phyloP scores from a whole-genome alignment of 495 filamentous ascomycete genomes.

The Hypomontagnella submonticulosa region DNA sequence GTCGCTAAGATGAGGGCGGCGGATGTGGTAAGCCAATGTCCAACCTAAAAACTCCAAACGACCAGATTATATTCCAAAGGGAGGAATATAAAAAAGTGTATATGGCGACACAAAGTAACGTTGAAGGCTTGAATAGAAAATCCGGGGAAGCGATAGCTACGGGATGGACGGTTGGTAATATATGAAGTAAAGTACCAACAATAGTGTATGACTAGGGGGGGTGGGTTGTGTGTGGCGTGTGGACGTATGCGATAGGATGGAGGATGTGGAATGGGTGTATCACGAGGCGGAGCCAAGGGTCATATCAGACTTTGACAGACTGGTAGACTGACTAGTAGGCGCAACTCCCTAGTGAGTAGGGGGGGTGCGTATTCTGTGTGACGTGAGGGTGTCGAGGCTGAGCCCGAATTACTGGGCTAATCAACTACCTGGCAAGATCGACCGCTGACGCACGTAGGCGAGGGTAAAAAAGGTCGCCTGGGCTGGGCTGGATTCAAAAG shows the following conservation, averaged over 20 bases:
- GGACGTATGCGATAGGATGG: slow-evolving; percentile 32
- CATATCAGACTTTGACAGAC: slow-evolving; percentile 45
- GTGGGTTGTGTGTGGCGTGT: slow-evolving; percentile 12
- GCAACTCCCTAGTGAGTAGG: slow-evolving; percentile 26
- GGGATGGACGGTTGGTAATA: slow-evolving; percentile 34
- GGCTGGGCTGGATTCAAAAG: slow-evolving; percentile 40
- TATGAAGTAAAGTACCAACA: slow-evolving; percentile 21
- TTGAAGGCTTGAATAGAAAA: slow-evolving; percentile 31
- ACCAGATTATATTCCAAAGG: slow-evolving; percentile 19
- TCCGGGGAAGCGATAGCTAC: slow-evolving; percentile 32
- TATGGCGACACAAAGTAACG: slow-evolving; percentile 17
- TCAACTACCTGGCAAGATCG: slow-evolving; percentile 40
- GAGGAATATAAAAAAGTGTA: slow-evolving; percentile 21
- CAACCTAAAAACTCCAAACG: slow-evolving; percentile 5
- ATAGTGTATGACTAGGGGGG: slow-evolving; percentile 26
- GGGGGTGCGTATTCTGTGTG: slow-evolving; percentile 45
- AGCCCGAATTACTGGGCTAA: slow-evolving; percentile 38
- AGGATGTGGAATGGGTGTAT: slow-evolving; percentile 39
- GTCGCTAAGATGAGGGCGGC: slow-evolving; percentile 17
- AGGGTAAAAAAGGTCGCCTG: slow-evolving; percentile 32
- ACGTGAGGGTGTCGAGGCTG: slow-evolving; percentile 50
- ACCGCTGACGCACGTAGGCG: slow-evolving; percentile 42
- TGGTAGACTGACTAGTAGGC: slow-evolving; percentile 32
- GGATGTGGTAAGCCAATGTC: slow-evolving; percentile 16
- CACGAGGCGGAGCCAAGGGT: slow-evolving; percentile 48